These are phyloP conservation scores for Trichoderma sp. DNA, from an alignment of 2,329 filamentous ascomycete species.

Conservation along the genomic window DNA sequence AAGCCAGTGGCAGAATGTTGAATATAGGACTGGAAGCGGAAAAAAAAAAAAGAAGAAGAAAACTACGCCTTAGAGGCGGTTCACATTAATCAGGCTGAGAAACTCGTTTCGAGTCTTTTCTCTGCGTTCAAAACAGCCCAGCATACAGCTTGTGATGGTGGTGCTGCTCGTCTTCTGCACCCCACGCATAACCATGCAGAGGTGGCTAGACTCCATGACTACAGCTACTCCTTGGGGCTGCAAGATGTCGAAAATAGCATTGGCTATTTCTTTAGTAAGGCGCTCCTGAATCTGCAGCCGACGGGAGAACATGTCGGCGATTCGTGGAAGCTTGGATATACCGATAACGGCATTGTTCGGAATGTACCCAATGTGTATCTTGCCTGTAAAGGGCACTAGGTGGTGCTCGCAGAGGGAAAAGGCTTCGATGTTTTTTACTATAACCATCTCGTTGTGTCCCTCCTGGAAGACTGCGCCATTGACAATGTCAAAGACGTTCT, in stretches of 20 bases:
- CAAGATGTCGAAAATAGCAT: conserved; percentile 91
- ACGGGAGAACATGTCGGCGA: conserved; percentile 95
- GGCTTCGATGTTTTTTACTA: conserved; percentile 96
- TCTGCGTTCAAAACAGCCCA: conserved; percentile 91
- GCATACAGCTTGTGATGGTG: conserved; percentile 96
- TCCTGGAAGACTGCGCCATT: conserved; percentile 95
- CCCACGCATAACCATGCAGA: conserved; percentile 99
- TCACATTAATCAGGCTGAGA: conserved; percentile 67
- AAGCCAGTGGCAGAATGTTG: conserved; percentile 15
- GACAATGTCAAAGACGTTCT: conserved; percentile 88
- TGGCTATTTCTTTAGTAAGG: conserved; percentile 91
- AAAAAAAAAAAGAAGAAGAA: neutral
- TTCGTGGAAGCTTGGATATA: conserved; percentile 90
- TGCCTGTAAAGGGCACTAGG: conserved; percentile 92
- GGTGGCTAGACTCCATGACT: conserved; percentile 93
- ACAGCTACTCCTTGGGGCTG: conserved; percentile 94
- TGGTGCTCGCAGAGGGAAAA: conserved; percentile 97
- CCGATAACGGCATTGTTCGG: conserved; percentile 89
- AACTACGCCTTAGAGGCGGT: conserved; percentile 5
- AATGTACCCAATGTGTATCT: conserved; percentile 99
- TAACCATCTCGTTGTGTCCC: conserved; percentile 94
- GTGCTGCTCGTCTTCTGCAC: conserved; percentile 86
- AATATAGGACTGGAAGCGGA: conserved; percentile 3
- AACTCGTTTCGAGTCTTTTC: conserved; percentile 97
- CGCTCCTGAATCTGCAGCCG: conserved; percentile 95